Conservation (phyloP, 2,329 filamentous ascomycete species). For the Hymenotorrendiella dingleyae region DNA sequence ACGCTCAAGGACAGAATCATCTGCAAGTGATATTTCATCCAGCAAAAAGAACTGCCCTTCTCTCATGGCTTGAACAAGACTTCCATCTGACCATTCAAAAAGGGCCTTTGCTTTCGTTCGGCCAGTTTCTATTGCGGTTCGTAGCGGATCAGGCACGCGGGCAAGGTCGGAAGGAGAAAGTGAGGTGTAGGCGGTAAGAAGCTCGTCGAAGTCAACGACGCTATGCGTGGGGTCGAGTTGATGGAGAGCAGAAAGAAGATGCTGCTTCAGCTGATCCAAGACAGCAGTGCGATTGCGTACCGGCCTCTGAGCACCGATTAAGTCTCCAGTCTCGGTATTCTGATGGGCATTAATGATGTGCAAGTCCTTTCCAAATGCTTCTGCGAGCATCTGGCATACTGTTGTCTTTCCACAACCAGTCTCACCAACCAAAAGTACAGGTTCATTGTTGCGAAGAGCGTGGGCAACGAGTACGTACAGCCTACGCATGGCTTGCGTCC, state of each 20-base stretch:
- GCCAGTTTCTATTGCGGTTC: conserved; percentile 36
- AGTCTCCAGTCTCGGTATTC: conserved; percentile 93
- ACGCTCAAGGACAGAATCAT: conserved; percentile 93
- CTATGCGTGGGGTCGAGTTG: conserved; percentile 51
- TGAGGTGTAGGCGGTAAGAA: conserved; percentile 40
- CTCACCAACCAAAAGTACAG: conserved; percentile 89
- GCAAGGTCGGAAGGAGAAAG: conserved; percentile 41
- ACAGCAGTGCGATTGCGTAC: conserved; percentile 78
- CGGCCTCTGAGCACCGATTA: conserved; percentile 92
- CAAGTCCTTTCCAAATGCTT: conserved; percentile 68
- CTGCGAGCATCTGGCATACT: conserved; percentile 85
- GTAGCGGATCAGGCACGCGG: conserved; percentile 25
- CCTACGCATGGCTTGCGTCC: conserved; percentile 91
- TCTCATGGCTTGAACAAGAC: conserved; percentile 89
- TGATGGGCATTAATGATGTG: conserved; percentile 96
- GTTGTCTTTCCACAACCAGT: conserved; percentile 98
- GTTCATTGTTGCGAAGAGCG: conserved; percentile 84
- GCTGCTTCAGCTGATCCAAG: conserved; percentile 56
- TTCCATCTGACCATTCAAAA: conserved; percentile 96
- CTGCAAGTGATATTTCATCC: conserved; percentile 94
- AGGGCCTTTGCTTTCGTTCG: conserved; percentile 69
- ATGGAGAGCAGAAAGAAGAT: conserved; percentile 44
- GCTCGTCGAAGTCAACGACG: conserved; percentile 51
- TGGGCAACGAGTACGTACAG: conserved; percentile 84
- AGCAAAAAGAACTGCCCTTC: conserved; percentile 85